These are phyloP conservation scores for Omphalotus guepiniiformis DNA, from an alignment of 768 basidiomycete genomes.

Conservation along the genomic window DNA sequence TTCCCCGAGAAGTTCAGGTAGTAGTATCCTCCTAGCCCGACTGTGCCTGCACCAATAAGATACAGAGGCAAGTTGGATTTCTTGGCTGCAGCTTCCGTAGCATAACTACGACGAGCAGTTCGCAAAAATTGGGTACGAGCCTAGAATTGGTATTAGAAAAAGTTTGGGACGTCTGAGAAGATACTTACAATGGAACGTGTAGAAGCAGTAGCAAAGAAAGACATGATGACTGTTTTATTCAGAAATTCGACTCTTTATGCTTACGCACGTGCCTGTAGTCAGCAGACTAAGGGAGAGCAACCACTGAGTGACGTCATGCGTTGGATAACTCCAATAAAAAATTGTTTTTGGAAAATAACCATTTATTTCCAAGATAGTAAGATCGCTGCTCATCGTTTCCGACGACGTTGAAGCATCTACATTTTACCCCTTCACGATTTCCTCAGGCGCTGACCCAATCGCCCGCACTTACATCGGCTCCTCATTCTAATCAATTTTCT, in stretches of 20 bases:
- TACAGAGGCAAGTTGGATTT: conserved; percentile 45
- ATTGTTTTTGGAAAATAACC: neutral
- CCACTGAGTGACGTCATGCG: conserved; percentile 2
- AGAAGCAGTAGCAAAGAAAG: conserved; percentile 34
- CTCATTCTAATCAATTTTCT: neutral
- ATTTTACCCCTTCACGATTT: too few species aligned
- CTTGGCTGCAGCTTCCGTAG: conserved; percentile 38
- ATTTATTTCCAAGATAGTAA: too few species aligned
- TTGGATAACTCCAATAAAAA: neutral
- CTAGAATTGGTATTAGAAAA: conserved; percentile 1
- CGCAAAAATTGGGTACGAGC: conserved; percentile 6
- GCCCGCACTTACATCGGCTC: conserved; percentile 1
- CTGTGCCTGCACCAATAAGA: conserved; percentile 45
- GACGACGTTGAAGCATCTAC: too few species aligned
- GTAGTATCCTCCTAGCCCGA: conserved; percentile 40
- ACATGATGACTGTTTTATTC: conserved; percentile 31
- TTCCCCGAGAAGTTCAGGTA: conserved; percentile 40
- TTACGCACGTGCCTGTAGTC: too few species aligned
- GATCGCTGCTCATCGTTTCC: too few species aligned
- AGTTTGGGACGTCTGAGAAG: neutral
- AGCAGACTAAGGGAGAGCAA: too few species aligned
- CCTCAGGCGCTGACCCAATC: too few species aligned
- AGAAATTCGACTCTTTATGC: too few species aligned
- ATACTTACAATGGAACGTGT: conserved; percentile 40
- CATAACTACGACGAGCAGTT: conserved; percentile 9